These are phyloP conservation scores for Actinomucor elegans DNA, from an alignment of 371 early-diverging fungal genomes.

Conservation along the genomic window DNA sequence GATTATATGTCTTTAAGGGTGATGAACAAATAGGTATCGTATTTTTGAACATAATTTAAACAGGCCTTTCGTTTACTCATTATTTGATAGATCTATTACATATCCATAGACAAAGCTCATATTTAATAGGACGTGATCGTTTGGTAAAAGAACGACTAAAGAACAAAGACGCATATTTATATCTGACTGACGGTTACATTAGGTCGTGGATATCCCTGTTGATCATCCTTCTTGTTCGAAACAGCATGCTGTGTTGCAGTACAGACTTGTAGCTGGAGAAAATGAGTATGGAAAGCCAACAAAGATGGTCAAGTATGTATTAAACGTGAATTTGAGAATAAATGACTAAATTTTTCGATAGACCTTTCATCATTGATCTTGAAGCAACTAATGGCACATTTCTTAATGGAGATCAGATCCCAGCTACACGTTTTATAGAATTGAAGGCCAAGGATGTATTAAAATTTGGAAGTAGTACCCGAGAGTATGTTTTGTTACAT, in stretches of 20 bases:
- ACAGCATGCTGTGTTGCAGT: slow-evolving; percentile 88
- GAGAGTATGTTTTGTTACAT: slow-evolving; percentile 89
- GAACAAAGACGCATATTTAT: slow-evolving; percentile 1
- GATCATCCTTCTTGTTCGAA: slow-evolving; percentile 88
- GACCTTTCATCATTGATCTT: slow-evolving; percentile 93
- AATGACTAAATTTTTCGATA: no score
- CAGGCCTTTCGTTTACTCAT: no score
- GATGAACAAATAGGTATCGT: slow-evolving; percentile 77
- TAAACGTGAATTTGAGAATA: no score
- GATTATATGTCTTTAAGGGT: slow-evolving; percentile 92
- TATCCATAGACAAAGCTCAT: slow-evolving; percentile 86
- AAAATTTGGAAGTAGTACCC: slow-evolving; percentile 85
- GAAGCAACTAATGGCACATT: slow-evolving; percentile 90
- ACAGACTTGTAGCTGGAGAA: slow-evolving; percentile 16
- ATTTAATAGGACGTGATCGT: slow-evolving; percentile 88
- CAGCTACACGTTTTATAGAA: slow-evolving; percentile 80
- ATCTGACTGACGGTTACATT: not conserved
- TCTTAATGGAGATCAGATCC: slow-evolving; percentile 79
- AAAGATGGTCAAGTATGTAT: slow-evolving; percentile 51
- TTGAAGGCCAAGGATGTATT: slow-evolving; percentile 79
- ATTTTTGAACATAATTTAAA: no score
- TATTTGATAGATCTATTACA: slow-evolving; percentile 78
- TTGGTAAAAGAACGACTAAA: slow-evolving; percentile 60
- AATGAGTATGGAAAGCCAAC: slow-evolving; percentile 29
- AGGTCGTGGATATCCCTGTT: slow-evolving; percentile 89